A percentile compares a stretch with the other conserved stretches of the same genome.
Conservation (phyloP, 2,329 filamentous ascomycete species). For the Dichotomopilus funicola region DNA sequence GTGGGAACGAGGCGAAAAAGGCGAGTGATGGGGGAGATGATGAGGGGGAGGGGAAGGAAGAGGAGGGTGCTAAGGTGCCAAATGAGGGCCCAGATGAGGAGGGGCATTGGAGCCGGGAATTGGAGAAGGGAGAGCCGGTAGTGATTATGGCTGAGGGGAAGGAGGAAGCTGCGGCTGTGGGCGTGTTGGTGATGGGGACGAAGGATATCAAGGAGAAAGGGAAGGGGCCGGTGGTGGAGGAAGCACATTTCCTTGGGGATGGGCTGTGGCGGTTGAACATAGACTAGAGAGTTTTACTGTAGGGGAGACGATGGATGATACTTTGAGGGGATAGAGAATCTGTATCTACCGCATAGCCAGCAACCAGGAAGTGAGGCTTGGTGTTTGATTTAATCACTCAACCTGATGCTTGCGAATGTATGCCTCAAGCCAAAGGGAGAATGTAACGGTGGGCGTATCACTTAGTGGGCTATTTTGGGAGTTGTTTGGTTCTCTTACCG, state of each 20-base stretch:
- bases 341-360: neutral
- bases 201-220: slow-evolving; percentile 89
- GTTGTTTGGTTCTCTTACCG: too few relatives aligned
- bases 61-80: slow-evolving; percentile 28
- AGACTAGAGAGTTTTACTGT: slow-evolving; percentile 31
- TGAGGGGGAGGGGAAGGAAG: slow-evolving; percentile 24
- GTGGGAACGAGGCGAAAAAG: slow-evolving; percentile 15
- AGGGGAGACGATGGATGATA: neutral
- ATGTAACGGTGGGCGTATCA: too few relatives aligned
- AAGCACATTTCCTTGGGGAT: slow-evolving; percentile 89
- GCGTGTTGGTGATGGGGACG: slow-evolving; percentile 74
- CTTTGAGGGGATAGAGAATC: neutral
- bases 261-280: slow-evolving; percentile 72
- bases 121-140: slow-evolving; percentile 76
- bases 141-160: slow-evolving; percentile 92
- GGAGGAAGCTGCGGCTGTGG: slow-evolving; percentile 82
- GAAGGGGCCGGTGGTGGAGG: slow-evolving; percentile 90
- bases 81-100: slow-evolving; percentile 44
- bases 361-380: neutral
- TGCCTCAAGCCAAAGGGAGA: too few relatives aligned
- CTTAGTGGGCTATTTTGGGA: too few relatives aligned
- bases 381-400: too few relatives aligned
- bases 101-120: slow-evolving; percentile 56
- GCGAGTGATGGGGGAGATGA: slow-evolving; percentile 28
- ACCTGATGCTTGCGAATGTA: too few relatives aligned